Base-by-base conservation (phyloP, 2,329 filamentous ascomycete genomes). In the Dothistroma septosporum region DNA sequence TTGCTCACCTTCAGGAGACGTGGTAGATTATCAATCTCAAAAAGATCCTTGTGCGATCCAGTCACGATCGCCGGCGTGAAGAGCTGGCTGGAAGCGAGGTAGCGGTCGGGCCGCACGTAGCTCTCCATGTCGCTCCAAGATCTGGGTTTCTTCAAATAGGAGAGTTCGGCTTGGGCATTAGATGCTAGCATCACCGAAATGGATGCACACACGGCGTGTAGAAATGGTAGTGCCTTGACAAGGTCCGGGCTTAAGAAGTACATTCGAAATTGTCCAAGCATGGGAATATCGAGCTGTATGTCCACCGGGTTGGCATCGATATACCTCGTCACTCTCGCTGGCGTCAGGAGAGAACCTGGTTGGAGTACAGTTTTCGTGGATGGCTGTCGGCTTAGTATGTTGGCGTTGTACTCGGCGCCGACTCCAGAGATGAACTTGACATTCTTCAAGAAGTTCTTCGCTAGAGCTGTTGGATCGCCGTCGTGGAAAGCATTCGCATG, bases 241-340 rank as follows among this genome's bases (percentile, higher is more conserved):
- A 90, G 78, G 68, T 90, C 81, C 69, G 83, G 85, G 62, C 85
- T 83, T 62, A 92, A 82, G 62, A 92, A 81, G 73, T 89, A 91
- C 50, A 91, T 83, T 53, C 87, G 83, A 77, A 92, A 92, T 70
- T 92, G 89, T 28, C 89, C 87, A 6, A 92, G 78, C 74, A 91
- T 83, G 1, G 89, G 89, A 49, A 92, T 89, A 69, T 92, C 89
- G 6, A 91, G 83, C 71, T 92, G 88, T 31, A 92, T 78, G 67
- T 92, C 87, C 47, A 92, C 85, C 0, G 89, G 89, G 68, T 92
- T 92, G 3, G 88, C 86, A 74, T 92, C 89, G 55, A 91, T 83
- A 70, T 88, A 91, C 31, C 89, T 83, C 0, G 87, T 89, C 19
- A 87, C 88, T 74, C 85, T 88, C 46, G 86, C 86, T 2, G 89